Conservation (phyloP, 2,329 filamentous ascomycete species). For the Pseudogymnoascus sp. region DNA sequence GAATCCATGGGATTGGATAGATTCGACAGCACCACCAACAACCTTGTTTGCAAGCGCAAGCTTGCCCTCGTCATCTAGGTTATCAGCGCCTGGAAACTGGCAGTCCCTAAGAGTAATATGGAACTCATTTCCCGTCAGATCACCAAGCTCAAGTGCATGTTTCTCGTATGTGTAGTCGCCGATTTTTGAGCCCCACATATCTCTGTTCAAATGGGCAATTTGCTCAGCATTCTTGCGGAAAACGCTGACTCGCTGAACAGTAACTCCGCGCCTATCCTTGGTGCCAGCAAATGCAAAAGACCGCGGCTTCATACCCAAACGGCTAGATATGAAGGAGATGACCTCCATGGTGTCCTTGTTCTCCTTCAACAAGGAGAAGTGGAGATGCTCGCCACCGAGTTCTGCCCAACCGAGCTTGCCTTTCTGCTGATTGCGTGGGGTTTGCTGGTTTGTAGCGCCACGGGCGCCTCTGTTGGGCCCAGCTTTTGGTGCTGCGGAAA, state of each 20-base stretch:
- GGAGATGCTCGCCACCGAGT: constrained; percentile 60
- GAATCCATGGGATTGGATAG: constrained; percentile 69
- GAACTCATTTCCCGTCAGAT: constrained; percentile 85
- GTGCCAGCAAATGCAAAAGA: constrained; percentile 62
- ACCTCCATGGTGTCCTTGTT: constrained; percentile 73
- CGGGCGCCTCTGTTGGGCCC: constrained; percentile 16
- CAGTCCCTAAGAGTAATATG: constrained; percentile 85
- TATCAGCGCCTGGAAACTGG: constrained; percentile 42
- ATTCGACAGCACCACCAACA: constrained; percentile 51
- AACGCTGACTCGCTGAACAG: constrained; percentile 56
- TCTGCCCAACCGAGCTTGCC: constrained; percentile 52
- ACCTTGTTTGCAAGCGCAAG: constrained; percentile 37
- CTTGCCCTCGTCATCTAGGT: constrained; percentile 40
- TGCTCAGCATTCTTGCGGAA: constrained; percentile 51
- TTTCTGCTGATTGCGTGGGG: constrained; percentile 16
- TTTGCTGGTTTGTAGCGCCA: constrained; percentile 15
- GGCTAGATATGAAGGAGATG: constrained; percentile 49
- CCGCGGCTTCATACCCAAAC: constrained; percentile 49
- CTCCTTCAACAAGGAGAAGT: constrained; percentile 68
- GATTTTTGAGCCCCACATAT: constrained; percentile 51
- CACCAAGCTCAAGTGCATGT: constrained; percentile 68
- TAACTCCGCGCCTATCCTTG: constrained; percentile 62
- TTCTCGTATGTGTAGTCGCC: constrained; percentile 76
- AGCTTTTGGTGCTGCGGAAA: constrained; percentile 39
- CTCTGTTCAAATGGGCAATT: constrained; percentile 56